Conservation (phyloP, 192 early-diverging fungal species). For the Dissophora ornata region DNA sequence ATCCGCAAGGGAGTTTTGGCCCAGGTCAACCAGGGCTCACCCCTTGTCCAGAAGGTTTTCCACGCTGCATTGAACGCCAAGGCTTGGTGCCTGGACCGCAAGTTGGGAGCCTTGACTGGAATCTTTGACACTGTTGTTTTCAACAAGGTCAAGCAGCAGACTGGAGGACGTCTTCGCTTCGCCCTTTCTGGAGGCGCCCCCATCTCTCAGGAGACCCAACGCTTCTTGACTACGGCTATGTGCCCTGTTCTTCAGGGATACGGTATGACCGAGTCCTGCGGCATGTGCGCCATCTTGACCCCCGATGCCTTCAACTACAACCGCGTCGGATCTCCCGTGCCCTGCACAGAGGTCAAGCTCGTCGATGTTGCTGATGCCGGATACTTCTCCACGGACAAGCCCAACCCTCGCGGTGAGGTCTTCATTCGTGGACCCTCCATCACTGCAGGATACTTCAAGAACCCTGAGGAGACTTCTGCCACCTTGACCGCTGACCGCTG, state of each 20-base stretch:
- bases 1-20: conserved; percentile 87
- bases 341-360: conserved; percentile 83
- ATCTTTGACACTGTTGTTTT: conserved; percentile 85
- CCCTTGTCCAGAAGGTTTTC: conserved; percentile 78
- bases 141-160: conserved; percentile 81
- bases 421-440: conserved; percentile 86
- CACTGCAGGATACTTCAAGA: conserved; percentile 84
- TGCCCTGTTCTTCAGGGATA: conserved; percentile 91
- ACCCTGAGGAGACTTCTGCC: conserved; percentile 72
- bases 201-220: conserved; percentile 85
- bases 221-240: conserved; percentile 79
- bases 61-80: conserved; percentile 80
- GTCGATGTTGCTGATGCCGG: conserved; percentile 75
- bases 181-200: conserved; percentile 91
- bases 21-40: conserved; percentile 65
- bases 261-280: conserved; percentile 87
- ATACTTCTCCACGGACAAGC: conserved; percentile 68
- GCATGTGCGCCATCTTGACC: conserved; percentile 75
- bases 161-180: conserved; percentile 86
- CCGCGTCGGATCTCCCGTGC: conserved; percentile 81
- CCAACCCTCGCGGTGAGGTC: conserved; percentile 83
- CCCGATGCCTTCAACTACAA: conserved; percentile 68
- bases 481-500: conserved; percentile 82
- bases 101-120: conserved; percentile 70
- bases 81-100: conserved; percentile 67